phyloP scores from a whole-genome alignment of 1,284 basidiomycete genomes.

The Stereum hirsutum region DNA sequence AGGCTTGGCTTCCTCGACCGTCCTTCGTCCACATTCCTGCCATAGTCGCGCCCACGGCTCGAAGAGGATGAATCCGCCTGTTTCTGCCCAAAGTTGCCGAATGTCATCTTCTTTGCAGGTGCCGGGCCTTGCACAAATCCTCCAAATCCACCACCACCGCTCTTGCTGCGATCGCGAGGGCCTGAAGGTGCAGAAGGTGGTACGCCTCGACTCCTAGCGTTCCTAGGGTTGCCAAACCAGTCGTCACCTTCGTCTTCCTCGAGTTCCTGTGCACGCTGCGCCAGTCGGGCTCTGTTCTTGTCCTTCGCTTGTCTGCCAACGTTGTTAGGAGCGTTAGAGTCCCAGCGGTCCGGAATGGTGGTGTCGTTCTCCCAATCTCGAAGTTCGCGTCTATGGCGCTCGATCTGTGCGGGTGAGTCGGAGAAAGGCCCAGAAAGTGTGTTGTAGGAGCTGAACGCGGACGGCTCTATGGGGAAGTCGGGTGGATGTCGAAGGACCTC shows the following conservation, averaged over 20 bases:
- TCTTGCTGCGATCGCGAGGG: constrained; percentile 22
- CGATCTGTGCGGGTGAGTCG: constrained; percentile 26
- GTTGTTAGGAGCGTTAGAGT: constrained; percentile 37
- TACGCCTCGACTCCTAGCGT: constrained; percentile 15
- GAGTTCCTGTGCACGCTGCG: constrained; percentile 36
- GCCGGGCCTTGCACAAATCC: background rate
- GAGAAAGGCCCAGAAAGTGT: constrained; percentile 69
- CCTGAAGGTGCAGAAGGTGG: constrained; percentile 5
- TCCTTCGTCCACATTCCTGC: background rate
- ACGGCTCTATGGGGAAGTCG: constrained; percentile 47
- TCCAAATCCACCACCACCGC: constrained; percentile 23
- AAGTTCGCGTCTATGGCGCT: constrained; percentile 15
- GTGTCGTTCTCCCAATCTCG: constrained; percentile 26
- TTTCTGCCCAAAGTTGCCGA: background rate
- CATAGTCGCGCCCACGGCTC: background rate
- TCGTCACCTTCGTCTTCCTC: constrained; percentile 38
- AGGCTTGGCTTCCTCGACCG: background rate
- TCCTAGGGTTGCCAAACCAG: constrained; percentile 45
- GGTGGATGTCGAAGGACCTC: constrained; percentile 36
- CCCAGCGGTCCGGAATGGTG: constrained; percentile 32
- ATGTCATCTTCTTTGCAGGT: background rate
- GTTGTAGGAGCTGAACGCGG: constrained; percentile 71
- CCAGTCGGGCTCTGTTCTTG: constrained; percentile 50
- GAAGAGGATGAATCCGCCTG: background rate
- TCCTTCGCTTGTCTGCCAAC: constrained; percentile 56